A percentile compares a stretch with the other conserved stretches of the same genome.
Conservation (phyloP, 495 filamentous ascomycete genomes). For the Amniculicola lignicola region DNA sequence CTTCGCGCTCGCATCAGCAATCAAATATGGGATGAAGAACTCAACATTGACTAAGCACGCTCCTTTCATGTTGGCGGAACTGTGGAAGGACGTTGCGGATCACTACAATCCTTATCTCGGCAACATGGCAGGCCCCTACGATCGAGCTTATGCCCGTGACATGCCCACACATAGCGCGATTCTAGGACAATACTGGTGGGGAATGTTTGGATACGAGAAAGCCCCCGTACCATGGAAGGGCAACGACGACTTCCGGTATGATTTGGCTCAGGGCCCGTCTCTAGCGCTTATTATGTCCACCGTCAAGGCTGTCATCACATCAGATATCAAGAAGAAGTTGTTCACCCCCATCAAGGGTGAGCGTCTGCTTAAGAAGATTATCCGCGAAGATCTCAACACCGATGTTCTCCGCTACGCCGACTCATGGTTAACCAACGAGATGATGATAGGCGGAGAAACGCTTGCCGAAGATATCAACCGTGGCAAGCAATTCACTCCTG, state of each 20-base stretch:
- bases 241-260: constrained; percentile 2
- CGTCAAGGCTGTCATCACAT: not conserved
- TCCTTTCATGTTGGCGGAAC: constrained; percentile 1
- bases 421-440: not conserved
- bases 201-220: constrained; percentile 2
- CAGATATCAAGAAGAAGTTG: not conserved
- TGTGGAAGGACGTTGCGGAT: constrained; percentile 1
- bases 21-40: constrained; percentile 1
- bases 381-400: not conserved
- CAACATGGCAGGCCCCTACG: not conserved
- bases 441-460: not conserved
- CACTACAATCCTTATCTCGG: not conserved
- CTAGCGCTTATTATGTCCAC: not conserved
- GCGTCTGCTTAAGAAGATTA: not conserved
- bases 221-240: constrained; percentile 1
- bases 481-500: constrained; percentile 2
- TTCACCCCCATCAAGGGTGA: not conserved
- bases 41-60: not conserved
- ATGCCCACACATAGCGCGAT: not conserved
- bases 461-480: not conserved
- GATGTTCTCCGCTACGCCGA: not conserved
- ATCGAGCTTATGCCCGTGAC: not conserved
- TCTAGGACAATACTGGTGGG: not conserved
- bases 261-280: not conserved
- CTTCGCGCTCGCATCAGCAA: not conserved